A percentile compares a stretch with the other conserved stretches of the same genome.
These are phyloP conservation scores for Fraxinus dipetala DNA, from an alignment of 305 asterid species.

Conservation along the genomic window DNA sequence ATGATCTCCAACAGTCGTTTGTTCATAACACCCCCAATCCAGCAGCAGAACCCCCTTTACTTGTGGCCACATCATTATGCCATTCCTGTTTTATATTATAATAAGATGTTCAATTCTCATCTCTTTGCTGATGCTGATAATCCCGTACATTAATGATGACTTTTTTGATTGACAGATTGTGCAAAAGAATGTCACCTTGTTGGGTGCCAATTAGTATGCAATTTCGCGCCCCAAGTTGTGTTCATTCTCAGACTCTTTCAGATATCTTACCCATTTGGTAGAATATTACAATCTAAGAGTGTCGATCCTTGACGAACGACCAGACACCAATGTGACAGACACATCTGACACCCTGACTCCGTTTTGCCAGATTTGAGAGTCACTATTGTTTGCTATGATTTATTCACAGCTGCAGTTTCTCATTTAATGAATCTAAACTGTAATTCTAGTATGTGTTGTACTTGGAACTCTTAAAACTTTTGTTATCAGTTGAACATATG, in stretches of 20 bases:
- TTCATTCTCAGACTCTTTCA: neutral
- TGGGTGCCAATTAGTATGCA: slow-evolving; percentile 36
- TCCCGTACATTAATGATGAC: slow-evolving; percentile 6
- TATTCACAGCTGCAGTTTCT: neutral
- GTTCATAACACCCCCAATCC: neutral
- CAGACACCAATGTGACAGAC: neutral
- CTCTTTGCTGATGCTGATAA: slow-evolving; percentile 1
- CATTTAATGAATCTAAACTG: neutral
- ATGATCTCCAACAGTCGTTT: too few species aligned
- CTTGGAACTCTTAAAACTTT: neutral
- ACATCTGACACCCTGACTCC: neutral
- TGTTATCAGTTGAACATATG: neutral
- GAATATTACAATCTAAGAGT: neutral
- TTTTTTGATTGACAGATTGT: slow-evolving; percentile 54
- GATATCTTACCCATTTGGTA: neutral
- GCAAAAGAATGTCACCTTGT: slow-evolving; percentile 45
- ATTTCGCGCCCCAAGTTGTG: neutral
- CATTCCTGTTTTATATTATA: neutral
- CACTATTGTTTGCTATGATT: neutral
- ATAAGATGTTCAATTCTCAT: neutral
- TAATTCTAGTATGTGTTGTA: neutral
- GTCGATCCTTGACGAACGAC: neutral
- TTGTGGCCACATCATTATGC: neutral
- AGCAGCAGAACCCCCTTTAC: neutral
- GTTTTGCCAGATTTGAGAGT: neutral